A percentile compares a stretch with the other conserved stretches of the same genome.
Conservation (phyloP, 139 green algal species). For the Tetratostichococcus sp. region DNA sequence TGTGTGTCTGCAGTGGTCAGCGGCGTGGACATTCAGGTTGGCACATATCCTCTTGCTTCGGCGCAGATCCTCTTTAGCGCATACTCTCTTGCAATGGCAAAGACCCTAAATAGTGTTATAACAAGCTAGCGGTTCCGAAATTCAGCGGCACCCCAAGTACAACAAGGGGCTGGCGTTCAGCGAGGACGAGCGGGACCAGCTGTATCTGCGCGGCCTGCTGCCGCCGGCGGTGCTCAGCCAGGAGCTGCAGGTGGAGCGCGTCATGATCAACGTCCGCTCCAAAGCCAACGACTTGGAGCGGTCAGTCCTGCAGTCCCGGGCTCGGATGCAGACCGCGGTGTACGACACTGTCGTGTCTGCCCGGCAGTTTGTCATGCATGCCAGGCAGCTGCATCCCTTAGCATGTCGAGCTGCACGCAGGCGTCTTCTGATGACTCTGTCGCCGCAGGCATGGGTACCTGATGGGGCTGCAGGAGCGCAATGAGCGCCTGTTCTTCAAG, state of each 20-base stretch:
- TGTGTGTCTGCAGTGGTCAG: conserved; percentile 76
- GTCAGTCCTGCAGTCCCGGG: not conserved
- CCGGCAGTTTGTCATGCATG: no score
- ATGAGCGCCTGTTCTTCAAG: conserved; percentile 85
- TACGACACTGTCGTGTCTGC: no score
- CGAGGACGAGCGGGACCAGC: conserved; percentile 70
- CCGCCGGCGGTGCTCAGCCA: conserved; percentile 75
- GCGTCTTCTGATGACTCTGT: no score
- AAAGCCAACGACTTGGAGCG: conserved; percentile 59
- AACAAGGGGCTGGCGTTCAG: conserved; percentile 86
- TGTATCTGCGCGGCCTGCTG: conserved; percentile 84
- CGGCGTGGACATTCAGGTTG: conserved; percentile 76
- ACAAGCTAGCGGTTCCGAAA: no score
- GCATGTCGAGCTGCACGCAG: no score
- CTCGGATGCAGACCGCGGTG: no score
- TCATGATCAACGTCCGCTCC: conserved; percentile 73
- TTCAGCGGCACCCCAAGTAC: conserved; percentile 73
- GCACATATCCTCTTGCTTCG: no score
- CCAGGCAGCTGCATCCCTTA: no score
- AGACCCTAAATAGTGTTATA: no score
- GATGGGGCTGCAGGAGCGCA: conserved; percentile 71
- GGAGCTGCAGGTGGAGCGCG: conserved; percentile 65
- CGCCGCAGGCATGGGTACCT: conserved; percentile 69
- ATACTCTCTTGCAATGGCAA: no score
- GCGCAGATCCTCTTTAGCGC: no score